phyloP scores from a whole-genome alignment of 2,329 filamentous ascomycete genomes.

The Trichophyton schoenleinii region DNA sequence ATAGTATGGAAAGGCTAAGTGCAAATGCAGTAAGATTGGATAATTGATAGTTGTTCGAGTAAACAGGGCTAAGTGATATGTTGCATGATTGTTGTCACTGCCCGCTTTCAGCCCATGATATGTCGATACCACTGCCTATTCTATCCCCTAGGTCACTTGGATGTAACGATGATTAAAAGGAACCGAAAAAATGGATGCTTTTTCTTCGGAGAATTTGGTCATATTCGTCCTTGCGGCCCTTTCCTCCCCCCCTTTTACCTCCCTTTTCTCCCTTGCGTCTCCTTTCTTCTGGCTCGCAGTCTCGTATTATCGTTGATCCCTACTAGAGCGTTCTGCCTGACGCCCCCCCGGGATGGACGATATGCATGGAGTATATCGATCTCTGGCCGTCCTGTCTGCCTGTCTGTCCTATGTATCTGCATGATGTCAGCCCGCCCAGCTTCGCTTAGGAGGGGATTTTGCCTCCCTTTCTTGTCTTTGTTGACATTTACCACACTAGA shows the following conservation, averaged over 20 bases:
- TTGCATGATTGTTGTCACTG: too few relatives aligned
- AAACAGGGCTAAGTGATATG: not conserved
- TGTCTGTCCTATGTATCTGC: not conserved
- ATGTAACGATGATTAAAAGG: not conserved
- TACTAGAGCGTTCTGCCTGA: not conserved
- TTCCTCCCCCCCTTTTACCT: not conserved
- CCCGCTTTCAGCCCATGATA: too few relatives aligned
- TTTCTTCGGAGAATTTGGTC: conserved; percentile 3
- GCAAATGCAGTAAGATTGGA: not conserved
- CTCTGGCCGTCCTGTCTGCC: too few relatives aligned
- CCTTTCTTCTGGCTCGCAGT: too few relatives aligned
- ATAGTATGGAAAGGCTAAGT: not conserved
- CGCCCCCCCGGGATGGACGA: not conserved
- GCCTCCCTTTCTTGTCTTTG: not conserved
- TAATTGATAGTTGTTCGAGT: not conserved
- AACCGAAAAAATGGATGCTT: not conserved
- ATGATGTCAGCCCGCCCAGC: not conserved
- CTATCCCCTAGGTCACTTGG: not conserved
- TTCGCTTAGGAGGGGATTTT: not conserved
- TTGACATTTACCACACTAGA: too few relatives aligned
- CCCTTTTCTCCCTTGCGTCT: not conserved
- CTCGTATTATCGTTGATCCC: not conserved
- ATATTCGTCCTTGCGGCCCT: not conserved
- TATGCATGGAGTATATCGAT: not conserved
- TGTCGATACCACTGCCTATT: not conserved